Evolutionary conservation across 2,329 filamentous ascomycete species (phyloP), one percentile per base, ranked within the genome.

Genomic region (Colletotrichum caudatum): DNA sequence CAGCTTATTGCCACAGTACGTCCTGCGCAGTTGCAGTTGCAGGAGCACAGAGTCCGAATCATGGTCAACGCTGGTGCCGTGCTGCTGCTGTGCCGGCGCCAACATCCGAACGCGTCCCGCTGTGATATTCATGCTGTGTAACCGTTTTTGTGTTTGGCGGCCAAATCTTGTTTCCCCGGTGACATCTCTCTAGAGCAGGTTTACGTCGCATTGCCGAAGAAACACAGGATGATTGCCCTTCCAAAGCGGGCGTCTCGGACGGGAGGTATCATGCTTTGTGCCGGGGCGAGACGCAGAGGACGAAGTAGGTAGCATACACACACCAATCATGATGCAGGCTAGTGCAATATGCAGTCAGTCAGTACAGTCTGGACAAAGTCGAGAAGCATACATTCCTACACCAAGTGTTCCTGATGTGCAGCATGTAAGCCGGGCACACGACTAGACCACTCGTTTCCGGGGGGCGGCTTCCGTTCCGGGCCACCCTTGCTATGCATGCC

Each of bases 401-500:
- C 18, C 20, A n/a, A 53, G 26, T 33, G 5, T 11, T 57, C 53
- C n/a, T 39, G 53, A 11, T 57, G 39, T 26, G 54, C 46, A 35
- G 35, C 12, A 62, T 5, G 29, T 50, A 33, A 60, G 41, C 26
- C 16, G 44, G 29, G 29, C 18, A 56, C 29, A 50, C 29, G 44
- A 33, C 20, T 26, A 23, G 16, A 23, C 9, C 29, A 20, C 5
- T 46, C 18, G 29, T 12, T 61, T n/a, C 20, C 26, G 59, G 29
- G 20, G 18, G 44, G 39, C 26, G 18, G 37, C 53, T 66, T 41
- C 46, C 48, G 39, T 60, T 60, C 62, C 35, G 23, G 56, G 39
- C 37, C 26, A 71, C 62, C 68, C 68, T 62, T 67, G 68, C 35
- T 29, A 29, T 50, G 50, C 3, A n/a, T 14, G 41, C 8, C 14